Base-by-base conservation (phyloP, 148 eudicot genomes). In the Pouteria glomerata region DNA sequence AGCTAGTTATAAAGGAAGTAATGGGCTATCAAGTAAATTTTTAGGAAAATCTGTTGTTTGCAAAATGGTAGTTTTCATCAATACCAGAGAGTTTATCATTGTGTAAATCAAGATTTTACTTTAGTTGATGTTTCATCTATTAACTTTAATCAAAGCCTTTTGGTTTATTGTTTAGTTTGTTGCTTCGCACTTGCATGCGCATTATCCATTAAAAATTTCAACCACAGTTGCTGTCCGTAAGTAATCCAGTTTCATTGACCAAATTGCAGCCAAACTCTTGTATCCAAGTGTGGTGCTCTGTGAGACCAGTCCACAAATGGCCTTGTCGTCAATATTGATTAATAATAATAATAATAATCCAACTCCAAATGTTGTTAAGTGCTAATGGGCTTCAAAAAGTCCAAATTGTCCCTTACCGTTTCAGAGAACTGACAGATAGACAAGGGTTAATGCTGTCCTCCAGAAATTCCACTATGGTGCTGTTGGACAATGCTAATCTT, bases 1-100 rank as follows among this genome's bases (percentile, higher is more conserved):
- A 34, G 58, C 42, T 30, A 72, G 21, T 3, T 39, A 47, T 56
- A 63, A 27, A 30, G 6, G 11, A 44, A 57, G 41, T 33, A 19
- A 45, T 44, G 58, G 63, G 45, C 19, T 18, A 26, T 64, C 73
- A 50, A 42, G 61, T 68, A 68, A 62, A 19, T 75, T 73, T 68
- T 68, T 42, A n/a, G 63, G 52, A 51, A 60, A 68, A 59, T 75
- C 68, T 61, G 59, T 70, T 59, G 73, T 73, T 53, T 65, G 45
- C 27, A 51, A 75, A 68, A 42, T 34, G 41, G 37, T 19, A 11
- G 51, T 41, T 56, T 70, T 56, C 4, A 6, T 27, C 35, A 56
- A 39, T n/a, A 41, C 52, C 50, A 70, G 63, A 42, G 16, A 23
- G 8, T 39, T 8, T 8, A 39, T 53, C 31, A 35, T 11, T 18